Conservation (phyloP, 495 filamentous ascomycete genomes). For the Aspergillus panamensis region DNA sequence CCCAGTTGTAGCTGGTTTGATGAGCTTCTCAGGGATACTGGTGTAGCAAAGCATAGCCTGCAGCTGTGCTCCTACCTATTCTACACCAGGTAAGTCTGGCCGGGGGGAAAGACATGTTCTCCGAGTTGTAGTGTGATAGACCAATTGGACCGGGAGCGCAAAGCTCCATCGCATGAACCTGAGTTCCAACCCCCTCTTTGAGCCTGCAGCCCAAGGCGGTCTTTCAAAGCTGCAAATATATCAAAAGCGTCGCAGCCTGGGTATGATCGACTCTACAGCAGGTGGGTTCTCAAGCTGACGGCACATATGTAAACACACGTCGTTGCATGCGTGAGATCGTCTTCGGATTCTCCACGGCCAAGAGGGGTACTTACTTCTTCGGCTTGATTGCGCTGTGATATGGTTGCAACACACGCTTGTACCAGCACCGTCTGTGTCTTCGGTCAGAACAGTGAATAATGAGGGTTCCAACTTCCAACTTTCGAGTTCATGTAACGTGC, state of each 20-base stretch:
- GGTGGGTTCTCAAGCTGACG: background rate
- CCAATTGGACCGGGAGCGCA: too few relatives aligned
- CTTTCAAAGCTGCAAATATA: background rate
- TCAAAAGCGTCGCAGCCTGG: background rate
- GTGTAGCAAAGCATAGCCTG: too few relatives aligned
- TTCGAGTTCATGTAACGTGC: too few relatives aligned
- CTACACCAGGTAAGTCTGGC: too few relatives aligned
- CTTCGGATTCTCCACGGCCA: background rate
- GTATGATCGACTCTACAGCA: background rate
- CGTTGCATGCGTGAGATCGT: background rate
- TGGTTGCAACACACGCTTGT: background rate
- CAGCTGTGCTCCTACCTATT: too few relatives aligned
- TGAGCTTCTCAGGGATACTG: background rate
- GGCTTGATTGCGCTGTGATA: background rate
- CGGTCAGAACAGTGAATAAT: too few relatives aligned
- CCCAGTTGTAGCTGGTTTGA: background rate
- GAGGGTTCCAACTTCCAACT: too few relatives aligned
- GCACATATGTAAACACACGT: background rate
- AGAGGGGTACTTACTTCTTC: background rate
- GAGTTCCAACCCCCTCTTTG: background rate
- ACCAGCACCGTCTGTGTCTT: too few relatives aligned
- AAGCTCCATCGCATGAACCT: background rate
- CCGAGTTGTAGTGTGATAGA: too few relatives aligned
- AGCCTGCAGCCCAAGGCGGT: background rate
- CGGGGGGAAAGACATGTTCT: too few relatives aligned